Evolutionary conservation across 305 asterid species (phyloP).

Genomic region (Caryopteris hybrid): DNA sequence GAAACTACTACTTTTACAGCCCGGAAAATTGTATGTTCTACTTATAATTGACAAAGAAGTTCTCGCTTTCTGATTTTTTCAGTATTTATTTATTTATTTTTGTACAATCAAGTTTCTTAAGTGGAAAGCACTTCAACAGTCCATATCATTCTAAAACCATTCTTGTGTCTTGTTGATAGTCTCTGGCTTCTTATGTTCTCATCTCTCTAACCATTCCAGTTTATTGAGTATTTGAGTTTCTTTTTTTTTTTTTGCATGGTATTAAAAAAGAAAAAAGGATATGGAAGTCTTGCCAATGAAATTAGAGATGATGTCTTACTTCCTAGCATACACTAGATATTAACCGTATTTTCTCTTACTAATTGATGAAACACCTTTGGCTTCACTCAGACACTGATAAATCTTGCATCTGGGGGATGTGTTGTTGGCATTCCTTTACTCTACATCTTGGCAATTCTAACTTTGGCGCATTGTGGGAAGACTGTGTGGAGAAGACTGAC

Average conservation of each 20-base stretch:
- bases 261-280: neutral
- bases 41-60: too few species aligned
- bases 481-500: slow-evolving; percentile 65
- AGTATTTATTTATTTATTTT: too few species aligned
- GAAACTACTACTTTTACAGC: neutral
- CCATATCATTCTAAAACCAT: neutral
- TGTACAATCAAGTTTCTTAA: too few species aligned
- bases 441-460: slow-evolving; percentile 44
- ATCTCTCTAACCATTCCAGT: neutral
- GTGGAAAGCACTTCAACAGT: neutral
- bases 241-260: neutral
- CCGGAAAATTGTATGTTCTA: neutral
- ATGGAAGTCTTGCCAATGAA: neutral
- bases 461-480: slow-evolving; percentile 67
- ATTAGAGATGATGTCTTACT: neutral
- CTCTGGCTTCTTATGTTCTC: too few species aligned
- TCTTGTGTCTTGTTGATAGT: neutral
- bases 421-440: slow-evolving; percentile 76
- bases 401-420: slow-evolving; percentile 88
- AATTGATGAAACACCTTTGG: slow-evolving; percentile 12
- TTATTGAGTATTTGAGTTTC: neutral
- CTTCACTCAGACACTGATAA: slow-evolving; percentile 64
- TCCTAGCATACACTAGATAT: neutral
- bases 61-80: too few species aligned
- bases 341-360: neutral